Evolutionary conservation across 2,329 filamentous ascomycete genomes (phyloP), one percentile per base, ranked within the genome.

Genomic region (Magnaporthiopsis incrustans): DNA sequence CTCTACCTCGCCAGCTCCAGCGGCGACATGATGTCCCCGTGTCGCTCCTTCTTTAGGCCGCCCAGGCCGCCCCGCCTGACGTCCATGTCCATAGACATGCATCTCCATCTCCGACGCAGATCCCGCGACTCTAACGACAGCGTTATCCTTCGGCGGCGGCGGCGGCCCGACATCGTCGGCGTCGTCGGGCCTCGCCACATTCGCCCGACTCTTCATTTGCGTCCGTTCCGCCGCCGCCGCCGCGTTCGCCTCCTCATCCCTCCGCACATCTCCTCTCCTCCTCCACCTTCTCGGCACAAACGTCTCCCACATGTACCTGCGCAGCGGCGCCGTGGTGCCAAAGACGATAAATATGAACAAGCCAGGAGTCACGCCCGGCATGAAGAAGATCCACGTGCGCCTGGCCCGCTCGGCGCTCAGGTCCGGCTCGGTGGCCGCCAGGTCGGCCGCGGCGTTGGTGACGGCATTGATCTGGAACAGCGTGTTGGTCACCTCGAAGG

Each of bases 401-500:
- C 15, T 30, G 14, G 60, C 60, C 25, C 60, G n/a, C 38, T 53
- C 60, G 38, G 60, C 33, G 26, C 35, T 50, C 35, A 61, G 14
- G 38, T 61, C 60, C 15, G 60, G 60, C 38, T 61, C 38, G 1
- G 25, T 2, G 3, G 60, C 25, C 7, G 22, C 33, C 38, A 61
- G 35, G 35, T 61, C 60, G 1, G 60, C n/a, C 14, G 12, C 18
- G 15, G 60, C 60, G 63, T 70, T 70, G 18, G 66, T 62, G 0
- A 69, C 60, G 4, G 70, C 67, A 33, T 67, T 70, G 22, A 70
- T 32, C 44, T 72, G 70, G 50, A 72, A 72, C 1, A 72, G 67
- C 0, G 67, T 68, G 56, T 71, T 72, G 8, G 70, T 72, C 12
- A 70, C 66, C 60, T 72, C 69, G 58, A 72, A 72, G 35, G 68